Evolutionary conservation across 1,284 basidiomycete species (phyloP).

Genomic region (Ceratobasidium sp.): DNA sequence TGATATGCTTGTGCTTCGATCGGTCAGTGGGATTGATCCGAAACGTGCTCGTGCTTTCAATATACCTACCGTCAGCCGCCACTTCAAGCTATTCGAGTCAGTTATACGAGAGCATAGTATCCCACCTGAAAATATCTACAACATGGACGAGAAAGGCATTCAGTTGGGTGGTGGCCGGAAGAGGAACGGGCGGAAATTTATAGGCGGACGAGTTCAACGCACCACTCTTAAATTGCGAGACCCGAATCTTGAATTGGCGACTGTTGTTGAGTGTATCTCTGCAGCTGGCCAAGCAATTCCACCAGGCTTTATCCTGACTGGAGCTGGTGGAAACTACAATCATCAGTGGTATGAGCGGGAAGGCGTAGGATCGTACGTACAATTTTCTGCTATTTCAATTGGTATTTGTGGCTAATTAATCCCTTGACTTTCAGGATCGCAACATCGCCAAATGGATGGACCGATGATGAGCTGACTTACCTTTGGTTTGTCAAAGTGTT

Average conservation of each 20-base stretch:
- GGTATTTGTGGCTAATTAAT: background rate
- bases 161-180: conserved; percentile 52
- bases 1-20: conserved; percentile 49
- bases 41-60: conserved; percentile 52
- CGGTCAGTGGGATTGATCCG: conserved; percentile 50
- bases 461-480: conserved; percentile 20
- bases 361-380: conserved; percentile 40
- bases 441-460: conserved; percentile 57
- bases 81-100: conserved; percentile 48
- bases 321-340: conserved; percentile 47
- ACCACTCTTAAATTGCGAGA: conserved; percentile 50
- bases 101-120: conserved; percentile 51
- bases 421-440: conserved; percentile 47
- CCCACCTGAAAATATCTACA: conserved; percentile 50
- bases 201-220: conserved; percentile 44
- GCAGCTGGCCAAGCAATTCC: conserved; percentile 52
- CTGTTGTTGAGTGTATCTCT: conserved; percentile 54
- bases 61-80: conserved; percentile 47
- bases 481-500: conserved; percentile 55
- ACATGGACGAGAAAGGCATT: conserved; percentile 58
- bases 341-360: conserved; percentile 46
- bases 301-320: conserved; percentile 54
- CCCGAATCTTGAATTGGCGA: conserved; percentile 54
- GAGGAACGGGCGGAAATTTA: conserved; percentile 27
- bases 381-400: background rate